Evolutionary conservation across 2,329 filamentous ascomycete genomes (phyloP), one percentile per base, ranked within the genome.

Genomic region (Aspergillus sp.): DNA sequence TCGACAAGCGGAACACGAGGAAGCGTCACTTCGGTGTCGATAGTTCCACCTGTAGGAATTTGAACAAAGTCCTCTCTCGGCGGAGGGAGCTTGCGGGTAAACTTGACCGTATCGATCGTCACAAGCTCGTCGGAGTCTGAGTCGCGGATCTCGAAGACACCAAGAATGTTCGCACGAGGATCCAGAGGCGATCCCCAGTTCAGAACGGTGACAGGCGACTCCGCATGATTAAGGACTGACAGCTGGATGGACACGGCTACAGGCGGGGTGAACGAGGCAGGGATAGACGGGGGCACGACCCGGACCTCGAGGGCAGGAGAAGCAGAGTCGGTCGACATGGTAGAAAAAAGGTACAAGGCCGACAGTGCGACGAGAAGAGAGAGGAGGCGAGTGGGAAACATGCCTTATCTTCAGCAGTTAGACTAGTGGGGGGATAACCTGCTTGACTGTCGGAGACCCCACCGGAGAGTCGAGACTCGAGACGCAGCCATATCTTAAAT

Each of bases 161-260:
- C 68, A n/a, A 73, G 62, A 6, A 69, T 54, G 19, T 62, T 62
- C 6, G 73, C 73, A 6, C 60, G 62, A 6, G 65, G 58, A 51
- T 77, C 76, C 3, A 77, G 63, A 1, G 73, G 74, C 5, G 66
- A 73, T 3, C 66, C 69, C 75, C 75, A 78, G 58, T 62, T 68
- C 3, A 78, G 62, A 5, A 78, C 44, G 1, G 70, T 76, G 14
- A 76, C 55, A 14, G 68, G 55, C 2, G 64, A 49, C 4, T 65
- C 48, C 0, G 68, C 65, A 1, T 62, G 58, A 41, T 76, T 77
- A 25, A 63, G 55, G 19, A 73, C 55, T 2, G 66, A 61, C 35
- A 71, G 66, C 27, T 64, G 62, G 48, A 73, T 58, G n/a, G 66
- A 63, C 19, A 70, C 50, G 11, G 58, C 55, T 27, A 63, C 49